Percentiles rank a stretch among this genome's conserved stretches.
phyloP scores from a whole-genome alignment of 2,329 filamentous ascomycete genomes.

The Stachybotrys chartarum region DNA sequence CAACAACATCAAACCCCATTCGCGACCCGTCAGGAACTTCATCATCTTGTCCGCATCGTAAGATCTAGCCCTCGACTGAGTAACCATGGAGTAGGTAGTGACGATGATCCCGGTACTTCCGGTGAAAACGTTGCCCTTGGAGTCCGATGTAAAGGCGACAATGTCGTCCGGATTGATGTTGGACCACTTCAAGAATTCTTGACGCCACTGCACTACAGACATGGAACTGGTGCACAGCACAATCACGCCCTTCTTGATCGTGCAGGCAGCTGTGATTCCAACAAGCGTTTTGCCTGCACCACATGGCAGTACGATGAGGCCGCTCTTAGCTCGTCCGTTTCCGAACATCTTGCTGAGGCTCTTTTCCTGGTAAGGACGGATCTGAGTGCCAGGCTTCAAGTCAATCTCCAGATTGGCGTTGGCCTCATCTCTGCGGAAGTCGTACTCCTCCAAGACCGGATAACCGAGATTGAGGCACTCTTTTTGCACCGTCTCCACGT shows the following conservation, averaged over 20 bases:
- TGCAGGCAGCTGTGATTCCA: conserved; percentile 96
- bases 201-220: conserved; percentile 94
- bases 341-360: conserved; percentile 99
- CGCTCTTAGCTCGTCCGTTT: conserved; percentile 93
- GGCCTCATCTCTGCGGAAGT: conserved; percentile 83
- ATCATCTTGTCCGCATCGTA: conserved; percentile 97
- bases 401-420: conserved; percentile 94
- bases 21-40: conserved; percentile 79
- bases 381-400: conserved; percentile 79
- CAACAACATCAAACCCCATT: conserved; percentile 96
- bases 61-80: conserved; percentile 76
- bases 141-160: conserved; percentile 88
- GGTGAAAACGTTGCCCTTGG: conserved; percentile 71
- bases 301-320: conserved; percentile 94
- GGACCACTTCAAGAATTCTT: conserved; percentile 97
- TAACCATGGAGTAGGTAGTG: conserved; percentile 99
- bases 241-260: conserved; percentile 93
- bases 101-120: conserved; percentile 94
- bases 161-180: conserved; percentile 91
- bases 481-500: conserved; percentile 82
- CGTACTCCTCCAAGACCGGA: conserved; percentile 92
- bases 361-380: conserved; percentile 94
- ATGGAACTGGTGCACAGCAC: conserved; percentile 96
- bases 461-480: conserved; percentile 80
- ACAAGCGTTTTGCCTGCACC: conserved; percentile 96